Percentiles rank a stretch among this genome's conserved stretches.
These are phyloP conservation scores for Penicillium robsamsonii DNA, from an alignment of 495 filamentous ascomycete species.

Conservation along the genomic window DNA sequence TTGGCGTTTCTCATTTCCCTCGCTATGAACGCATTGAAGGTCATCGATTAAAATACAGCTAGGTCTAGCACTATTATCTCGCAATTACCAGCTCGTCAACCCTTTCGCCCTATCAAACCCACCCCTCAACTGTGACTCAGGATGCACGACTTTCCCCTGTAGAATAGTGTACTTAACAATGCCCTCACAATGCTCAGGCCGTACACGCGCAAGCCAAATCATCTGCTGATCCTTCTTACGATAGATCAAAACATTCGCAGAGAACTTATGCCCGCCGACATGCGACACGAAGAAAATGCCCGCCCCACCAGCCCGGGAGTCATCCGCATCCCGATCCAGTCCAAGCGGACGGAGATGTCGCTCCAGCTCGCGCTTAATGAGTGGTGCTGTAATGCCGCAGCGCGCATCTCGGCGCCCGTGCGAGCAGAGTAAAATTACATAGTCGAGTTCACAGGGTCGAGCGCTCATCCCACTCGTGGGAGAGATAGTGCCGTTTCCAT, in stretches of 20 bases:
- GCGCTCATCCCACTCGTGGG: constrained; percentile 36
- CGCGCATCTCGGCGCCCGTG: constrained; percentile 89
- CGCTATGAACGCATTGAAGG: not conserved
- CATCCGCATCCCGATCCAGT: constrained; percentile 80
- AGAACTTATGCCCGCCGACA: constrained; percentile 92
- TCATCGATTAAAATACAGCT: not conserved
- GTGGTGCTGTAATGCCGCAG: constrained; percentile 86
- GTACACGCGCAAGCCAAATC: constrained; percentile 87
- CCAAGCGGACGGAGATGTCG: constrained; percentile 81
- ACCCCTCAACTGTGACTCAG: constrained; percentile 76
- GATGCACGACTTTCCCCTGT: constrained; percentile 91
- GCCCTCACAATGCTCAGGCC: constrained; percentile 90
- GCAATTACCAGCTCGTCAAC: constrained; percentile 77
- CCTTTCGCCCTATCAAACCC: constrained; percentile 81
- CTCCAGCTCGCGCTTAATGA: constrained; percentile 82
- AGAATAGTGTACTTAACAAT: constrained; percentile 85
- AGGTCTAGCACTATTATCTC: not conserved
- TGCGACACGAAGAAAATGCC: constrained; percentile 95
- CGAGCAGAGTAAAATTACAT: constrained; percentile 90
- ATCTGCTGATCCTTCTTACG: constrained; percentile 71
- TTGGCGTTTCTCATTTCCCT: not conserved
- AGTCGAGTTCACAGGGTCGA: constrained; percentile 72
- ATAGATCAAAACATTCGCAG: constrained; percentile 89
- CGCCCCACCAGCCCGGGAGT: constrained; percentile 80
- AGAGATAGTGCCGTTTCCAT: constrained; percentile 46